phyloP scores from a whole-genome alignment of 352 stramenopile species.

The Pythium scleroteichum region DNA sequence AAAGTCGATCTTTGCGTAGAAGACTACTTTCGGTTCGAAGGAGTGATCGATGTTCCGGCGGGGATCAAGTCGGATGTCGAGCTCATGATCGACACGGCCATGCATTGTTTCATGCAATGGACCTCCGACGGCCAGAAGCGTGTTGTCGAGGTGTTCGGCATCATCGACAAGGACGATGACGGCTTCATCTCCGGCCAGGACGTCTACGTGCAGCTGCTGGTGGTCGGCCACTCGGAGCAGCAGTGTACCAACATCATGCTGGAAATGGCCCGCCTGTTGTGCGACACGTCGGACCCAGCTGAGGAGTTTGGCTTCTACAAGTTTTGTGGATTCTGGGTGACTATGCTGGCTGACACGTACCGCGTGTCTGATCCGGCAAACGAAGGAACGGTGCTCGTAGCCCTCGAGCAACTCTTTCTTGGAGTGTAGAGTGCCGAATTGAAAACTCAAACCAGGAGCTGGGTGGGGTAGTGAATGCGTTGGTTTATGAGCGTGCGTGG shows the following conservation, averaged over 20 bases:
- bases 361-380: constrained; percentile 46
- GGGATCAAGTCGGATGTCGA: constrained; percentile 62
- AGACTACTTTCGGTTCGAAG: constrained; percentile 41
- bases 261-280: constrained; percentile 47
- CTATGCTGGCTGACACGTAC: constrained; percentile 44
- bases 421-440: constrained; percentile 6
- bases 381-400: constrained; percentile 34
- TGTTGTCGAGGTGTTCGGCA: constrained; percentile 41
- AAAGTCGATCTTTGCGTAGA: constrained; percentile 37
- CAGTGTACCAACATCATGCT: constrained; percentile 35
- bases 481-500: too few relatives aligned
- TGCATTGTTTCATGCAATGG: constrained; percentile 50
- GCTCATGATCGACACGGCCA: constrained; percentile 47
- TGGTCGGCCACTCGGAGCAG: constrained; percentile 33
- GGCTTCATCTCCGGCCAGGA: constrained; percentile 49
- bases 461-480: too few relatives aligned
- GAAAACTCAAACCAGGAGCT: not conserved
- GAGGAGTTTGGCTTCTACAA: constrained; percentile 57
- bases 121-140: constrained; percentile 31
- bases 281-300: constrained; percentile 41
- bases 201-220: constrained; percentile 42
- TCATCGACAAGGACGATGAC: constrained; percentile 51
- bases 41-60: constrained; percentile 30
- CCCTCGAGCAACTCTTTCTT: constrained; percentile 46
- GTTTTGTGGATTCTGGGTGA: constrained; percentile 56